Evolutionary conservation across 176 grass and related monocot species (phyloP), one percentile per base, ranked within the genome.

Genomic region (Oryza rufipogon): DNA sequence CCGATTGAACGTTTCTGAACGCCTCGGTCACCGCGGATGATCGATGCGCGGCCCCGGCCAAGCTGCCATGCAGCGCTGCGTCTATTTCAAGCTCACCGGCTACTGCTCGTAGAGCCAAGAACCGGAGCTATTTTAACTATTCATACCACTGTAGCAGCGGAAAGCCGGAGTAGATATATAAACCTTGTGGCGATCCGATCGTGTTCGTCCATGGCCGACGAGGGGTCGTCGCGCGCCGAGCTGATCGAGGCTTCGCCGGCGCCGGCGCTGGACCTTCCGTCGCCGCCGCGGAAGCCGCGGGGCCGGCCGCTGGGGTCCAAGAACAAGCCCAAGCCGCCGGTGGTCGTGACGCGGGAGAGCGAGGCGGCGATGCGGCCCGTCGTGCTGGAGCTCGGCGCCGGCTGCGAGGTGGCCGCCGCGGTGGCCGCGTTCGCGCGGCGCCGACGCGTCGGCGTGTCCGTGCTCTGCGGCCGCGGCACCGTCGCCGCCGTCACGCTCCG

Each of bases 311-410:
- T 39, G 7, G 96, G 96, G 0, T 98, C 96, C 0, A 98, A 86
- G 89, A 98, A 99, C 91, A 99, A 91, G 79, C 88, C 89, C 2
- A 92, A 91, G 88, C 89, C 89, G 2, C 93, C 96, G 13, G 89
- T 99, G 52, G 71, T 96, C 12, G 86, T 99, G n/a, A 92, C 86
- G 66, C 75, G 81, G 65, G 91, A 93, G 68, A 94, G 86, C 80
- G 66, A 86, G 60, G 67, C 81, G 13, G 88, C 91, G 25, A 92
- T 99, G 96, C 84, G 83, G 1, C 81, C 96, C 2, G 84, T 91
- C 2, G 80, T 99, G 66, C 78, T 99, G 20, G 89, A 99, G 88
- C 48, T 99, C 33, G 86, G 88, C 26, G 17, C 83, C 2, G 96
- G 93, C 5, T 87, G 81, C 78, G 93, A 99, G 70, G 92, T 99